Evolutionary conservation across 805 yeast species (phyloP), one percentile per base, ranked within the genome.

Genomic region (Cyberlindnera sargentensis): DNA sequence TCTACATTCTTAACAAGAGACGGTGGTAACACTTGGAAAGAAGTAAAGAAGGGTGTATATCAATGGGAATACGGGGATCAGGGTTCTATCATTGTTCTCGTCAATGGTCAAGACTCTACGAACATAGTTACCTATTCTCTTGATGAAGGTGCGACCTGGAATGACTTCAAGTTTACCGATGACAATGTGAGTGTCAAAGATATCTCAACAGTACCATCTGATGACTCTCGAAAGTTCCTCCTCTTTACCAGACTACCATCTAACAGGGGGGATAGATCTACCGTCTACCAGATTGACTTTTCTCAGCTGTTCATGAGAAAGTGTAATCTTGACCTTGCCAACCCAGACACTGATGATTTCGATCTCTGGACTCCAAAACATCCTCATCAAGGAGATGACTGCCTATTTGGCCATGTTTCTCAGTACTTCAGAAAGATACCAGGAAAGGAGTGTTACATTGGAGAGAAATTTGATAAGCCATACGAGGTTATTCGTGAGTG

Each of bases 11-110:
- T 93, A 47, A 80, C 95, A 3, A 70, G 74, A n/a, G 98, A 93
- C 64, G 99, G 93, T 2, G 99, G 99, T 45, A 66, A 79, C 11
- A 75, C 89, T 3, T 93, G 98, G 98, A 76, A 63, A 41, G 95
- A 87, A 62, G 68, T 91, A 28, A 71, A 65, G 46, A 78, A 82
- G 47, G 93, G 95, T 4, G 73, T 78, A 1, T 75, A 77, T 53
- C 83, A 84, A 76, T 93, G 98, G 98, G 98, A 90, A 63, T 93
- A 72, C 62, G 98, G 98, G 49, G 99, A 93, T 62, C 85, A 87
- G 50, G 99, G 99, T 15, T 81, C 95, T 1, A 74, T 93, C 31
- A 64, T 93, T 40, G 87, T 87, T 1, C 61, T 90, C 40, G 91
- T 84, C 2, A 71, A 79, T 34, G 77, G 75, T 5, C 67, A 63